Evolutionary conservation across 495 filamentous ascomycete species (phyloP), one percentile per base, ranked within the genome.

Genomic region (Talaromyces nanjingensis): DNA sequence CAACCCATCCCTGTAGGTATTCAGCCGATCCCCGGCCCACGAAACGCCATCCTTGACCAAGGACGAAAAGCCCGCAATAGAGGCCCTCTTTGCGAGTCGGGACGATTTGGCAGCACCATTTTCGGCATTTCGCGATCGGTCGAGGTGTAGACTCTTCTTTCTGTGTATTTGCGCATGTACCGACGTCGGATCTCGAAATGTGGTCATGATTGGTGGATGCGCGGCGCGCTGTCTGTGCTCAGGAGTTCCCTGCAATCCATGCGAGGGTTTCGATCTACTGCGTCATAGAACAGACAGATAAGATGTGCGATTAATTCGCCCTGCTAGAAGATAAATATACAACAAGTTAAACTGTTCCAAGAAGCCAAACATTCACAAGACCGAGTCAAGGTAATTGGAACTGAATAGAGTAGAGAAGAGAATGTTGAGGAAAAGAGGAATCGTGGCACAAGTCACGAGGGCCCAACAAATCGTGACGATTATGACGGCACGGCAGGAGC

Each of bases 1-100:
- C 18, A 84, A 73, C 42, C 84, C 85, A 74, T 88, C 85, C 56
- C 79, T 78, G 70, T 79, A 80, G 33, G 77, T 71, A 60, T 78
- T 68, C 33, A 83, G 70, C 1, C 79, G 72, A 63, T 83, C 79
- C n/a, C 78, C 79, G 11, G 76, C 76, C 78, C 78, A 81, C 55
- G 66, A 66, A 63, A 73, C 68, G 3, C 77, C 75, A 9, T 68
- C 67, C n/a, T 66, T 71, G 12, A 79, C 68, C 7, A 79, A 56
- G 2, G 73, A 73, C 8, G 78, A 74, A 2, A 80, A 68, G 22
- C 72, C 72, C 0, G 76, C 73, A 20, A 76, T 66, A 5, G 75
- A 75, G 37, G 72, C 63, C 8, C 63, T 56, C 39, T 64, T 49
- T 18, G 53, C 56, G 6, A 64, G 56, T 16, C 42, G 62, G 59